These are phyloP conservation scores for Acanthamoeba triangularis DNA, from an alignment of 208 protist species.

Conservation along the genomic window DNA sequence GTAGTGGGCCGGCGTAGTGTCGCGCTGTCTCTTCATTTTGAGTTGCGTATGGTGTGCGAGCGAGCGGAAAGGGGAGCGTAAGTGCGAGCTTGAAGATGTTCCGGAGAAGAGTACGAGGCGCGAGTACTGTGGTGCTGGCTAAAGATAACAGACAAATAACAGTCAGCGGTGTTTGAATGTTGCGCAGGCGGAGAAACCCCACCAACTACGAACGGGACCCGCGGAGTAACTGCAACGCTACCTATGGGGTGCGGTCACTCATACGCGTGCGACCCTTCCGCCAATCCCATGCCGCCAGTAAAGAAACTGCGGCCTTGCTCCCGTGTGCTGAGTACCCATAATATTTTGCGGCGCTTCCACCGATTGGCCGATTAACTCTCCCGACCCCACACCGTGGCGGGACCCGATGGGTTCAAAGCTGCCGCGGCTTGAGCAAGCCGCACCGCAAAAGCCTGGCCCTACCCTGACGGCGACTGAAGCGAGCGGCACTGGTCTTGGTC, in stretches of 20 bases:
- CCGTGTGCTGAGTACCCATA: background rate
- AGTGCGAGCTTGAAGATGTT: slow-evolving; percentile 9
- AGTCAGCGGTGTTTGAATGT: background rate
- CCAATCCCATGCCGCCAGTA: too few species aligned
- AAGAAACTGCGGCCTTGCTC: too few species aligned
- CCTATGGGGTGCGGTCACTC: background rate
- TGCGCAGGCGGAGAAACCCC: too few species aligned
- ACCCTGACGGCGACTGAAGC: too few species aligned
- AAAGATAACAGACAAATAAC: slow-evolving; percentile 7
- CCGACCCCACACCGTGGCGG: too few species aligned
- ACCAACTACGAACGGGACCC: background rate
- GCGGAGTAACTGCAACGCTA: background rate
- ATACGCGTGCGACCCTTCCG: background rate
- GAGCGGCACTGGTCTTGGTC: too few species aligned
- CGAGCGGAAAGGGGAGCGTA: background rate
- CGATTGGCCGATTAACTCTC: background rate
- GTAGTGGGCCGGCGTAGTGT: background rate
- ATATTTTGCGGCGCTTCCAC: background rate
- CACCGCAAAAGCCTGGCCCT: too few species aligned
- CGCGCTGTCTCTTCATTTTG: slow-evolving; percentile 1
- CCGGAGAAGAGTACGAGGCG: background rate
- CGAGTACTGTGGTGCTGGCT: background rate
- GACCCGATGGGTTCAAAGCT: too few species aligned
- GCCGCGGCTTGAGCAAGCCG: too few species aligned
- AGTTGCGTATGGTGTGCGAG: background rate